Evolutionary conservation across 257 asterid genomes (phyloP).

Genomic region (Lycium barbarum): DNA sequence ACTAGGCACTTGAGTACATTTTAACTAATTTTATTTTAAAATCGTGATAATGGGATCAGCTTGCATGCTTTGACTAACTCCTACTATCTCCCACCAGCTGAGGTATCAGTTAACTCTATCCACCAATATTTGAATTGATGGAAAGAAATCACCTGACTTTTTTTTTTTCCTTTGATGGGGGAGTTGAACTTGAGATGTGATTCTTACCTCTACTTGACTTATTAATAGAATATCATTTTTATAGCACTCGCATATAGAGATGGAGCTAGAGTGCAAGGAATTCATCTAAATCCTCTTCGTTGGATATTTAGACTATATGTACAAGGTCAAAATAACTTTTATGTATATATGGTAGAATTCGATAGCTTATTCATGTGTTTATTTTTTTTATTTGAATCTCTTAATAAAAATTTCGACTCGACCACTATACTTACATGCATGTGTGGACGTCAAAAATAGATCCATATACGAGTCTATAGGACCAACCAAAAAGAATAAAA

Average conservation of each 20-base stretch:
- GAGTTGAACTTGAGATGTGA: too few species aligned
- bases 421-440: not conserved
- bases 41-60: not conserved
- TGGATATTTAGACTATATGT: not conserved
- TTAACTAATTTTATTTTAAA: not conserved
- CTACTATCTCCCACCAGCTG: too few species aligned
- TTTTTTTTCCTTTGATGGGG: too few species aligned
- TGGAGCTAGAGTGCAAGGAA: not conserved
- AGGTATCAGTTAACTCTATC: too few species aligned
- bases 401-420: not conserved
- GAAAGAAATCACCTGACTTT: too few species aligned
- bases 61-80: not conserved
- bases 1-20: not conserved
- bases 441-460: constrained; percentile 1
- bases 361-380: too few species aligned
- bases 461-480: constrained; percentile 1
- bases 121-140: too few species aligned
- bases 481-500: constrained; percentile 21
- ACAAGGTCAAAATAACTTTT: not conserved
- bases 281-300: not conserved
- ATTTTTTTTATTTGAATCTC: not conserved
- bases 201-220: not conserved
- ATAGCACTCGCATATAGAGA: not conserved
- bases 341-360: not conserved
- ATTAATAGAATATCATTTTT: not conserved